A percentile compares a stretch with the other conserved stretches of the same genome.
These are phyloP conservation scores for Diophrys appendiculata DNA, from an alignment of 73 alveolate species.

Conservation along the genomic window DNA sequence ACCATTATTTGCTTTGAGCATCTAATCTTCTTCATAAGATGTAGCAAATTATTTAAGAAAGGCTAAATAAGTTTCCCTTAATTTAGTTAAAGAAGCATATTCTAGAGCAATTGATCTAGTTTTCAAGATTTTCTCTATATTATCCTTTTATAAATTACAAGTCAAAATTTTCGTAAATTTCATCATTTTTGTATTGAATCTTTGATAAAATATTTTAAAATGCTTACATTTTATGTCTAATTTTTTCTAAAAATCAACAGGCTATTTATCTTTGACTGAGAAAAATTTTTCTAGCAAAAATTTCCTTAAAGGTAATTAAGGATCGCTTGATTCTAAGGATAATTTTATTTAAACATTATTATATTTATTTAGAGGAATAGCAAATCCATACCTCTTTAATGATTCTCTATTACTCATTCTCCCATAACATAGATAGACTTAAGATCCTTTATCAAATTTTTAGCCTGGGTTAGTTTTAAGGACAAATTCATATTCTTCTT, in stretches of 20 bases:
- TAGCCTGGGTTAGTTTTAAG: constrained; percentile 32
- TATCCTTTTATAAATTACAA: constrained; percentile 40
- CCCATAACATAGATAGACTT: constrained; percentile 65
- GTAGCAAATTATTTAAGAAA: constrained; percentile 19
- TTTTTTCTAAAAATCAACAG: too few species aligned
- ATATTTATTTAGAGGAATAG: constrained; percentile 55
- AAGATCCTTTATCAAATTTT: constrained; percentile 51
- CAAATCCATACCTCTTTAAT: constrained; percentile 60
- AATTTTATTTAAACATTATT: constrained; percentile 66
- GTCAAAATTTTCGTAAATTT: constrained; percentile 30
- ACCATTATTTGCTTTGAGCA: too few species aligned
- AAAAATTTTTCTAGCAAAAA: constrained; percentile 48
- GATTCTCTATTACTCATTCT: constrained; percentile 56
- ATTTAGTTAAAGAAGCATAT: constrained; percentile 23
- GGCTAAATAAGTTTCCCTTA: constrained; percentile 16
- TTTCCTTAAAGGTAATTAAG: constrained; percentile 28
- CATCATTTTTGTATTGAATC: constrained; percentile 28
- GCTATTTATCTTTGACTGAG: not conserved
- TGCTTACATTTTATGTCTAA: constrained; percentile 41
- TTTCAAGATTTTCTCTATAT: constrained; percentile 33
- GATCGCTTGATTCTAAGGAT: constrained; percentile 45
- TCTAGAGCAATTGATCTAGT: constrained; percentile 40
- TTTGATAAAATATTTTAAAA: constrained; percentile 34
- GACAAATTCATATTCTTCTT: constrained; percentile 48
- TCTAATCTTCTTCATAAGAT: too few species aligned